These are phyloP conservation scores for Arxiozyma slooffiae DNA, from an alignment of 1,139 yeast species.

Conservation along the genomic window DNA sequence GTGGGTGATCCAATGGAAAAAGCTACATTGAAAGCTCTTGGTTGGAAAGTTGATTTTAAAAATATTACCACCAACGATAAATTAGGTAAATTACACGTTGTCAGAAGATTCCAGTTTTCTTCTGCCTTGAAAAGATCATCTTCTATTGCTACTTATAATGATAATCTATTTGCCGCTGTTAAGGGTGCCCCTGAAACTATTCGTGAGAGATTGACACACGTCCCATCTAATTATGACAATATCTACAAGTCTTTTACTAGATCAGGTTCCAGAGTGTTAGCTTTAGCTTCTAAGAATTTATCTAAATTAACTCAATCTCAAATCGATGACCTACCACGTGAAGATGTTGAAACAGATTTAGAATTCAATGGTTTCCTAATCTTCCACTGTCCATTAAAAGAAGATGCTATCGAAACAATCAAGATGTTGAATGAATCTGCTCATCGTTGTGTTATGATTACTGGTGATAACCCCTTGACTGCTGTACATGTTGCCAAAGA, in stretches of 20 bases:
- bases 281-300: conserved; percentile 75
- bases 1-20: conserved; percentile 99
- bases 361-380: conserved; percentile 88
- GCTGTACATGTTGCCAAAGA: conserved; percentile 97
- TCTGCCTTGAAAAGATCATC: conserved; percentile 93
- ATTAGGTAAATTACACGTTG: conserved; percentile 52
- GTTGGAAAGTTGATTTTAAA: conserved; percentile 72
- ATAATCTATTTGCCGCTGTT: conserved; percentile 67
- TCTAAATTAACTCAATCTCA: conserved; percentile 44
- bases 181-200: conserved; percentile 99
- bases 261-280: conserved; percentile 92
- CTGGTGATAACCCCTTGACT: conserved; percentile 97
- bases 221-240: conserved; percentile 76
- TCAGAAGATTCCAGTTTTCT: conserved; percentile 94
- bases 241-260: conserved; percentile 86
- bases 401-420: conserved; percentile 84
- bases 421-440: conserved; percentile 89
- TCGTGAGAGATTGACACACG: conserved; percentile 57
- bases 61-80: conserved; percentile 47
- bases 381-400: conserved; percentile 93
- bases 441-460: conserved; percentile 93
- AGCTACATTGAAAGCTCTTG: conserved; percentile 81
- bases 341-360: conserved; percentile 63
- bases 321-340: conserved; percentile 54
- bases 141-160: conserved; percentile 62